Base-by-base conservation (phyloP, 331 rosid species). In the Dryas integrifolia region DNA sequence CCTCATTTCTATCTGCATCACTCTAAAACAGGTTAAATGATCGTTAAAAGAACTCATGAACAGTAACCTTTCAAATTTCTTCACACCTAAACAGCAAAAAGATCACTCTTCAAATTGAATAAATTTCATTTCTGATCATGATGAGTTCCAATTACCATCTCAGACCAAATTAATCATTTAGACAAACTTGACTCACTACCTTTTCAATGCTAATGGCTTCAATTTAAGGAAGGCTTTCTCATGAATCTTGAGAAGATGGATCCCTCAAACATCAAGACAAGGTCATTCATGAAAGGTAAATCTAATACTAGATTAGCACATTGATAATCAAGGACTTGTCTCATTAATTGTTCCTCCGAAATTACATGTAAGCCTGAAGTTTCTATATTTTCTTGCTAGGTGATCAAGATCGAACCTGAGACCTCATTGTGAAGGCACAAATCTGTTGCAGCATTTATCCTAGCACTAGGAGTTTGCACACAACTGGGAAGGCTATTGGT, bases 331-430 rank as follows among this genome's bases (percentile, higher is more conserved):
- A 13, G 52, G 65, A 65, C 26, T 58, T 59, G 18, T 60, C 5
- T 48, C 24, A 40, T 60, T 68, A 1, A 52, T 11, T 51, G 35
- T 9, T 62, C 74, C 4, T 70, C 40, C 74, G 5, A 30, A 4
- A 14, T 43, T 21, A 74, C 76, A 12, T 64, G 55, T 73, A 72
- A 69, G 50, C 72, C 70, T 65, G 10, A 57, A 52, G 44, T 75
- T 79, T 83, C 63, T 55, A 49, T 35, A 7, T 57, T 59, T 75
- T 79, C 24, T 50, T 48, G 53, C 68, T 77, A 47, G 72, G 72
- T 51, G 49, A 88, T 81, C 56, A 69, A 79, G 85, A 81, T 84
- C 90, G 71, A 88, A 95, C 97, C 97, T 89, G 97, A 87, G 86
- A 83, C 72, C 86, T 84, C 88, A 67, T 80, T 77, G 53, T 65